Percentiles rank a stretch among this genome's conserved stretches.
Evolutionary conservation across 1,139 yeast genomes (phyloP).

Genomic region (Pneumocystis wakefieldiae): DNA sequence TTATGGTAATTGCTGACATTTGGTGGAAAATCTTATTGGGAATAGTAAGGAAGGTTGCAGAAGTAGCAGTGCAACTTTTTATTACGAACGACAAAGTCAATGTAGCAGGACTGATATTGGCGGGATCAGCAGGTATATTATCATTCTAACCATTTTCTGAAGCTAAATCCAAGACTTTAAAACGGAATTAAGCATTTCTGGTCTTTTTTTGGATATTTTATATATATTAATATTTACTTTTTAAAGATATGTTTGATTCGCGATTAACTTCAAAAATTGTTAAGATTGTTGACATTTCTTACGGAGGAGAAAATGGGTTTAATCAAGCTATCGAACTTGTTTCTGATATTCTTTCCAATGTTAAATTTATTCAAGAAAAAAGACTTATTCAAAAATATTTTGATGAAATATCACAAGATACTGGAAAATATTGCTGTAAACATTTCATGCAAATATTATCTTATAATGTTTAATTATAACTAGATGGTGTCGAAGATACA

Average conservation of each 20-base stretch:
- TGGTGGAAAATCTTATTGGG: not conserved
- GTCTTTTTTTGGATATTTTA: not conserved
- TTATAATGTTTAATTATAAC: conserved; percentile 18
- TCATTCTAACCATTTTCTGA: not conserved
- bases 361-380: conserved; percentile 95
- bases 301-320: conserved; percentile 98
- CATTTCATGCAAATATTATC: not conserved
- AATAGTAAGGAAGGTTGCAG: conserved; percentile 76
- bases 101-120: conserved; percentile 84
- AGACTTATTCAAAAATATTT: conserved; percentile 79
- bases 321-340: conserved; percentile 96
- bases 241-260: conserved; percentile 53
- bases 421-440: conserved; percentile 69
- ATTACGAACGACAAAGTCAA: conserved; percentile 84
- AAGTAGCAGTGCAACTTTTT: conserved; percentile 93
- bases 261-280: conserved; percentile 79
- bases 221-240: not conserved
- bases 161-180: conserved; percentile 48
- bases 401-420: conserved; percentile 92
- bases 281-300: conserved; percentile 88
- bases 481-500: conserved; percentile 81
- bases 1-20: conserved; percentile 32
- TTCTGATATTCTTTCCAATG: conserved; percentile 91
- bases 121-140: conserved; percentile 62
- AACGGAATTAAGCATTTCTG: conserved; percentile 82